Conservation (phyloP, 129 eudicot species). For the Tagetes patula region DNA sequence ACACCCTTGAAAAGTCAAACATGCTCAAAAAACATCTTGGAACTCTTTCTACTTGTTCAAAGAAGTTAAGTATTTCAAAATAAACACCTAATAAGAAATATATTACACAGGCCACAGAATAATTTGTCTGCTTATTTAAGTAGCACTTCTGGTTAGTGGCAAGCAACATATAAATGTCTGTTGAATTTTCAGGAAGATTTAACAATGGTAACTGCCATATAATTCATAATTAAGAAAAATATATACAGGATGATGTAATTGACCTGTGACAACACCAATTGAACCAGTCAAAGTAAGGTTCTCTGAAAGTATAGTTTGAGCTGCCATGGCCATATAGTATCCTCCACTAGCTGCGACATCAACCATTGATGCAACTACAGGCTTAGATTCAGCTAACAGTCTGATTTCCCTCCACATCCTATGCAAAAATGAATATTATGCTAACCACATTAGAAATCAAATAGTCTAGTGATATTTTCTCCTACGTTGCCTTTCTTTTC, state of each 20-base stretch:
- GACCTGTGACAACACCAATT: slow-evolving; percentile 95
- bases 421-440: slow-evolving; percentile 20
- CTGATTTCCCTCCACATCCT: slow-evolving; percentile 99
- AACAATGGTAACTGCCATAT: background rate
- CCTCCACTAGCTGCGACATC: slow-evolving; percentile 99
- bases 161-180: background rate
- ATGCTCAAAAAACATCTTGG: slow-evolving; percentile 7
- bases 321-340: slow-evolving; percentile 98
- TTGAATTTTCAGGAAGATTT: background rate
- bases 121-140: slow-evolving; percentile 3
- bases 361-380: slow-evolving; percentile 96
- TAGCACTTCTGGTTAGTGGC: background rate
- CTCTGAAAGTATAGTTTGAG: slow-evolving; percentile 79
- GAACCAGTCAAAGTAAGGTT: slow-evolving; percentile 92
- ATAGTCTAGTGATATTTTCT: background rate
- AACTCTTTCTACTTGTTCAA: slow-evolving; percentile 25
- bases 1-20: background rate
- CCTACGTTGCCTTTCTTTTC: background rate
- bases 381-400: slow-evolving; percentile 72
- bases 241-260: background rate
- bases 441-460: slow-evolving; percentile 5
- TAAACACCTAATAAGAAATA: background rate
- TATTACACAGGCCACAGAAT: slow-evolving; percentile 3
- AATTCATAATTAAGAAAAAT: background rate
- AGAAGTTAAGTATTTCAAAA: background rate